Conservation (phyloP, 352 stramenopile genomes). For the Phytophthora citrophthora region DNA sequence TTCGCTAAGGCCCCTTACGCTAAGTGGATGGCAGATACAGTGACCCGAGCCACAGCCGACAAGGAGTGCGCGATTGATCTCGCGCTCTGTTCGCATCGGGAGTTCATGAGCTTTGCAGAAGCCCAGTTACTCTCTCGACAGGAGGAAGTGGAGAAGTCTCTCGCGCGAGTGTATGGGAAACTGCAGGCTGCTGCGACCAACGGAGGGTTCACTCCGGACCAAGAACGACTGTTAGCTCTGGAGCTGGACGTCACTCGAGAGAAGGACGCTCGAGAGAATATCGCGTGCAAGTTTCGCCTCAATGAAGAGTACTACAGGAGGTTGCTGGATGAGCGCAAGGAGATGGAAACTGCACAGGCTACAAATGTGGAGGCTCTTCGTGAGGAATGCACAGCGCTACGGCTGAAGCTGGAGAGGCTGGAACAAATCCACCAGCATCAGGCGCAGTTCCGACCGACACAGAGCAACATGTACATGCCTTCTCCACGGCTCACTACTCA, state of each 20-base stretch:
- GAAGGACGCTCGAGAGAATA: slow-evolving; percentile 33
- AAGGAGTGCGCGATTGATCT: slow-evolving; percentile 63
- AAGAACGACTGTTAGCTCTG: slow-evolving; percentile 48
- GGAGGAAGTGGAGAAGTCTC: slow-evolving; percentile 26
- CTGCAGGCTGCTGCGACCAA: slow-evolving; percentile 33
- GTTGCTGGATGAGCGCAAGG: slow-evolving; percentile 61
- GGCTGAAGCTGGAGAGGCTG: slow-evolving; percentile 47
- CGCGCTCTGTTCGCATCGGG: slow-evolving; percentile 59
- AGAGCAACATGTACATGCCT: slow-evolving; percentile 8
- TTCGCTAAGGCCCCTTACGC: slow-evolving; percentile 23
- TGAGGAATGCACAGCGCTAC: slow-evolving; percentile 43
- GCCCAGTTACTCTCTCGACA: slow-evolving; percentile 42
- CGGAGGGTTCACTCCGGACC: slow-evolving; percentile 41
- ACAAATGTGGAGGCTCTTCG: slow-evolving; percentile 41
- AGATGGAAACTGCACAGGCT: slow-evolving; percentile 52
- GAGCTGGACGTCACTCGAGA: slow-evolving; percentile 48
- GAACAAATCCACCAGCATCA: slow-evolving; percentile 37
- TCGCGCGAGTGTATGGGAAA: slow-evolving; percentile 36
- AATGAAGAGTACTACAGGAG: slow-evolving; percentile 54
- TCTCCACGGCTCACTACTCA: slow-evolving; percentile 14
- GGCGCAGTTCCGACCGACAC: slow-evolving; percentile 21
- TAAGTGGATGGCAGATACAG: slow-evolving; percentile 27
- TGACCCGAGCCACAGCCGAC: slow-evolving; percentile 31
- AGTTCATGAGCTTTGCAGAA: slow-evolving; percentile 57
- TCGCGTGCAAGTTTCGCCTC: slow-evolving; percentile 44